Conservation (phyloP, 2,329 filamentous ascomycete species). For the Xylaria sp. region DNA sequence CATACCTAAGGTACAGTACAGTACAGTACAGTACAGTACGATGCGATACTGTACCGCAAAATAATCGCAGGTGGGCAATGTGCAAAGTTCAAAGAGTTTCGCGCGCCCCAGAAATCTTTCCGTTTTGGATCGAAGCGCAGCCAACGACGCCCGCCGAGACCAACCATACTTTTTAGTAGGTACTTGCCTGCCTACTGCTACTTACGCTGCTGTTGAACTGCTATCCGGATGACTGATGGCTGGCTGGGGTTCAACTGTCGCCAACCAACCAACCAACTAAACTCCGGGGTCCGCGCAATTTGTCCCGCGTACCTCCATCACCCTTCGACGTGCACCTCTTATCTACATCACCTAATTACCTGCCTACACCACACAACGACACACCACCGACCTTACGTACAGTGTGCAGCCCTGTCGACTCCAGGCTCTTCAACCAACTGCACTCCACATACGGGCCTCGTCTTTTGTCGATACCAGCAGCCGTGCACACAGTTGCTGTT, state of each 20-base stretch:
- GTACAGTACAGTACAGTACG: neutral
- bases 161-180: neutral
- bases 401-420: conserved; percentile 23
- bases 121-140: conserved; percentile 23
- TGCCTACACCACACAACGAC: conserved; percentile 24
- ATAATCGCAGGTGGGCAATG: conserved; percentile 17
- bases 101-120: conserved; percentile 42
- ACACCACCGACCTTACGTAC: conserved; percentile 9
- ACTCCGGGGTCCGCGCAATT: neutral
- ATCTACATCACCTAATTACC: conserved; percentile 5
- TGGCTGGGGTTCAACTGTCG: conserved; percentile 17
- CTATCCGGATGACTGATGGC: neutral
- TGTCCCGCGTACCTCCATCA: conserved; percentile 7
- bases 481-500: neutral
- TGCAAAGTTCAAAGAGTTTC: conserved; percentile 37
- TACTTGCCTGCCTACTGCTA: neutral
- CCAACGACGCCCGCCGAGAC: conserved; percentile 22
- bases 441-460: conserved; percentile 6
- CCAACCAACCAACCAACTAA: conserved; percentile 25
- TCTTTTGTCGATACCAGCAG: conserved; percentile 13
- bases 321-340: conserved; percentile 14
- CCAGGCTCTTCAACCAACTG: conserved; percentile 14
- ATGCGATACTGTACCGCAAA: neutral
- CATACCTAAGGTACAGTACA: neutral
- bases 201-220: neutral